These are phyloP conservation scores for Saccharomycopsis hybrid DNA, from an alignment of 1,139 yeast species.

Conservation along the genomic window DNA sequence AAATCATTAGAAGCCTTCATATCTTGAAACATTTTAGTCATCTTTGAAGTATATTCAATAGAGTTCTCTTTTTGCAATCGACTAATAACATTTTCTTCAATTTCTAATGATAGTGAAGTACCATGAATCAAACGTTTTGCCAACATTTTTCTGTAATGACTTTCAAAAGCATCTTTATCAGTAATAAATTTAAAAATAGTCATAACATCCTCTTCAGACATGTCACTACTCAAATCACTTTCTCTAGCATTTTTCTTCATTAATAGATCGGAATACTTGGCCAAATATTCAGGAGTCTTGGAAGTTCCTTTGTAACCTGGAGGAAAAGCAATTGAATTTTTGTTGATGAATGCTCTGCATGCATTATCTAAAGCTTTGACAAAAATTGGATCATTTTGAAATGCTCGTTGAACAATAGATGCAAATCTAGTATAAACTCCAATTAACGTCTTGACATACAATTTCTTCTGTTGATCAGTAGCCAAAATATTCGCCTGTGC, in stretches of 20 bases:
- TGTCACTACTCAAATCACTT: conserved; percentile 55
- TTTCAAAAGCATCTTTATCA: conserved; percentile 94
- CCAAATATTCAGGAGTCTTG: conserved; percentile 83
- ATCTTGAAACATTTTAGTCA: conserved; percentile 95
- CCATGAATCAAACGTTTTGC: conserved; percentile 86
- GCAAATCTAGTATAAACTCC: conserved; percentile 62
- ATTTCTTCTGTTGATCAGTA: conserved; percentile 26
- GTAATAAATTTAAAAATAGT: conserved; percentile 80
- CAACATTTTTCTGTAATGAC: conserved; percentile 80
- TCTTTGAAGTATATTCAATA: conserved; percentile 85
- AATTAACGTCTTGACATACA: conserved; percentile 72
- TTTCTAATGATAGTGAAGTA: conserved; percentile 73
- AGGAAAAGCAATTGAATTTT: conserved; percentile 74
- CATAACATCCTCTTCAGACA: conserved; percentile 80
- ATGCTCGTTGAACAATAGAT: conserved; percentile 61
- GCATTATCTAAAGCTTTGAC: conserved; percentile 88
- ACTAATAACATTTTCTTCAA: conserved; percentile 83
- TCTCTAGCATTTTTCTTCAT: conserved; percentile 71
- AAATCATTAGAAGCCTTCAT: conserved; percentile 81
- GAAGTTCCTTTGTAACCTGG: conserved; percentile 49
- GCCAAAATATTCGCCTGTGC: conserved; percentile 2
- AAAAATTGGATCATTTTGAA: conserved; percentile 71
- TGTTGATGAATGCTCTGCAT: conserved; percentile 77
- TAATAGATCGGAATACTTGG: conserved; percentile 80
- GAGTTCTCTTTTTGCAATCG: conserved; percentile 87